Evolutionary conservation across 805 yeast genomes (phyloP).

Genomic region (Cyberlindnera maclurae): DNA sequence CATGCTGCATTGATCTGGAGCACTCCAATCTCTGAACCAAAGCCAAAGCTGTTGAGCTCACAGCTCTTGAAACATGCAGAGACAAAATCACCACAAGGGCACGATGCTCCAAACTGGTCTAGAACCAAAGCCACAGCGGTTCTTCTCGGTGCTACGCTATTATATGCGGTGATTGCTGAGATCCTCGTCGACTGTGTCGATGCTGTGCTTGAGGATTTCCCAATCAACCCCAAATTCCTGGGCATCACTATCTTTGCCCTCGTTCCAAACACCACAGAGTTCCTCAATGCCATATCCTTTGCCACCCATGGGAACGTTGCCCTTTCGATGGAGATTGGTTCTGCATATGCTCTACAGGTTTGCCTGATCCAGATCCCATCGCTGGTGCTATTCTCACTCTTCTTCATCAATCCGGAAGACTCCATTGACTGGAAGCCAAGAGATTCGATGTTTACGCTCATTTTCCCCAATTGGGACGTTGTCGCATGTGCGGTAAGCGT

Average conservation of each 20-base stretch:
- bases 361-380: constrained; percentile 91
- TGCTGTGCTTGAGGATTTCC: constrained; percentile 66
- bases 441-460: constrained; percentile 59
- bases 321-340: constrained; percentile 93
- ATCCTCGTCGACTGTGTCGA: constrained; percentile 90
- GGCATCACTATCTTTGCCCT: constrained; percentile 93
- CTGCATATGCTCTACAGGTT: constrained; percentile 95
- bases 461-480: constrained; percentile 95
- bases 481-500: constrained; percentile 80
- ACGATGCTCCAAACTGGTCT: constrained; percentile 97
- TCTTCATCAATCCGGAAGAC: constrained; percentile 32
- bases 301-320: constrained; percentile 96
- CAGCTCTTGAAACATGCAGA: constrained; percentile 10
- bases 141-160: constrained; percentile 71
- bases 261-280: constrained; percentile 96
- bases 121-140: constrained; percentile 76
- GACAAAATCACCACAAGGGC: constrained; percentile 43
- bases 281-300: constrained; percentile 92
- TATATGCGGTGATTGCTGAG: constrained; percentile 92
- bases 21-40: constrained; percentile 38
- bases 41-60: constrained; percentile 12
- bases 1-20: constrained; percentile 98
- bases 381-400: constrained; percentile 69
- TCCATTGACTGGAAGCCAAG: constrained; percentile 25
- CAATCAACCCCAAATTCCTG: constrained; percentile 84